A percentile compares a stretch with the other conserved stretches of the same genome.
These are phyloP conservation scores for Lentinula novae-zelandiae DNA, from an alignment of 1,284 basidiomycete species.

Conservation along the genomic window DNA sequence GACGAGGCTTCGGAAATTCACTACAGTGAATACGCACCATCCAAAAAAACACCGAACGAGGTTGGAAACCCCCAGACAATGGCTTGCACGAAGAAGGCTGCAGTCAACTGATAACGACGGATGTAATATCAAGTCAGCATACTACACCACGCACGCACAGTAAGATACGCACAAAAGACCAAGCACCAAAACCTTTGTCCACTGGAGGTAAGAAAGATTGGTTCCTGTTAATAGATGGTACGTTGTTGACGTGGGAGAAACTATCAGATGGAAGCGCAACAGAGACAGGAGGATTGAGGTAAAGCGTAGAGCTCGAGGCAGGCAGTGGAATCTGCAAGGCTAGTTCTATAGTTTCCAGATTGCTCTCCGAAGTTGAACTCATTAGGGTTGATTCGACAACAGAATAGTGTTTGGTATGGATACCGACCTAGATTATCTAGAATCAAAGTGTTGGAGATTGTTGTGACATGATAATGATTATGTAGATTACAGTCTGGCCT, in stretches of 20 bases:
- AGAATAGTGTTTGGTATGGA: neutral
- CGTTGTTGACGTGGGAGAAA: neutral
- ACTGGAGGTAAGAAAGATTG: slow-evolving; percentile 25
- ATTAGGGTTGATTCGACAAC: neutral
- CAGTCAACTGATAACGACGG: slow-evolving; percentile 23
- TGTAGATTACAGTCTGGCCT: no score
- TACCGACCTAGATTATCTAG: no score
- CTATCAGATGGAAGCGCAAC: neutral
- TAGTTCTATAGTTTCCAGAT: neutral
- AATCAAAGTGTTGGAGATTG: no score
- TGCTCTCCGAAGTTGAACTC: neutral
- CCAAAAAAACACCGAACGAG: slow-evolving; percentile 31
- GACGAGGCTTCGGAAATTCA: neutral
- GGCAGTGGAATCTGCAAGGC: neutral
- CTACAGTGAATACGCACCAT: slow-evolving; percentile 9
- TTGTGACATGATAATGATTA: no score
- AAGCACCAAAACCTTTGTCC: slow-evolving; percentile 29
- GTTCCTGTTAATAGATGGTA: slow-evolving; percentile 4
- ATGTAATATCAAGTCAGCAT: neutral
- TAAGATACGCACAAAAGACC: slow-evolving; percentile 26
- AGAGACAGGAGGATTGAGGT: neutral
- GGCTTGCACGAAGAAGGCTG: slow-evolving; percentile 35
- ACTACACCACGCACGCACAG: no score
- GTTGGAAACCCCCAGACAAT: slow-evolving; percentile 37
- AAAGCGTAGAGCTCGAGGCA: neutral